Evolutionary conservation across 768 basidiomycete genomes (phyloP), one percentile per base, ranked within the genome.

Genomic region (Gloeostereum incarnatum): DNA sequence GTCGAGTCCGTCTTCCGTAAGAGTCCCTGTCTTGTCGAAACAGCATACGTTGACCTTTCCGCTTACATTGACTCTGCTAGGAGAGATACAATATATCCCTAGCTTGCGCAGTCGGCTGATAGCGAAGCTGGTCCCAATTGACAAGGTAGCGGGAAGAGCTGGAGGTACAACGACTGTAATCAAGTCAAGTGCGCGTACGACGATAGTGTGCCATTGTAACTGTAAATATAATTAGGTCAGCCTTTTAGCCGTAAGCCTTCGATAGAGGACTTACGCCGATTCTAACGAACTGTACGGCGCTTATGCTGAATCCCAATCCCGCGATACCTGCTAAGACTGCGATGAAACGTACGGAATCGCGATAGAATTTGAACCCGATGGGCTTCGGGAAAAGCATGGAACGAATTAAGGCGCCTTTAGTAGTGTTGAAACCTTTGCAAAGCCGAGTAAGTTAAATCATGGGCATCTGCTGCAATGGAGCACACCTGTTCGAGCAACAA

Each of bases 301-400:
- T 93, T 41, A 81, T 83, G 42, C 84, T 79, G 58, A 99, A 99
- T 2, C 94, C 96, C 17, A 93, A 54, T 9, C 77, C 78, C 9
- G 96, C 96, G 36, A 99, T 80, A n/a, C 87, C 76, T 16, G 89
- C 81, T 10, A 99, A 72, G 4, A 99, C 91, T 16, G 75, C 71
- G 38, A 98, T 96, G 58, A 99, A 99, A 44, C 82, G 66, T 21
- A 87, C 78, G 1, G 88, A 89, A 58, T 92, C 89, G 22, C 82
- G 80, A 61, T 98, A 98, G 62, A 99, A 98, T 57, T 96, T 96
- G 76, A 99, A 99, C 0, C 92, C 94, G 45, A 96, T 92, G 0
- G 94, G 93, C 53, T 96, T 97, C 0, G 96, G 96, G 63, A 93
- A 99, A 11, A 99, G 68, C 94, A 99, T 99, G 0, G 94, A 97